Percentiles rank a stretch among this genome's conserved stretches.
phyloP scores from a whole-genome alignment of 331 rosid genomes.

The Saraca asoca region DNA sequence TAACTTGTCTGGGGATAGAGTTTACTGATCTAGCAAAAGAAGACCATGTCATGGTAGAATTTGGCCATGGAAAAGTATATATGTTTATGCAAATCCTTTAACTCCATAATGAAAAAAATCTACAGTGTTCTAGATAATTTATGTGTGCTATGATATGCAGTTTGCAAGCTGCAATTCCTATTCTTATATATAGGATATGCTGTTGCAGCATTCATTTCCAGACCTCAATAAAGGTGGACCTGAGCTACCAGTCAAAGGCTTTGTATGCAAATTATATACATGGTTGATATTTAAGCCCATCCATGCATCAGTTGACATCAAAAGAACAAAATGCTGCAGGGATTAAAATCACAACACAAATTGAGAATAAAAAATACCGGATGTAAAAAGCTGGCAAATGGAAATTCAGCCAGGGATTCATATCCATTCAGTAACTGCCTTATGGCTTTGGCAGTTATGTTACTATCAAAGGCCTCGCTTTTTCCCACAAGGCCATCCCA shows the following conservation, averaged over 20 bases:
- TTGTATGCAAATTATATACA: not conserved
- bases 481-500: constrained; percentile 56
- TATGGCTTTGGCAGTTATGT: constrained; percentile 42
- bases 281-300: constrained; percentile 16
- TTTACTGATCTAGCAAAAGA: constrained; percentile 23
- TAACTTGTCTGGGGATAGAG: constrained; percentile 17
- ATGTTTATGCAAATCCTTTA: not conserved
- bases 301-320: constrained; percentile 15
- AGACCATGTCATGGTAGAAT: constrained; percentile 5
- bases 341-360: constrained; percentile 32
- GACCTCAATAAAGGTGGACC: not conserved
- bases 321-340: constrained; percentile 11
- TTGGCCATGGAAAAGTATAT: constrained; percentile 7
- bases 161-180: not conserved
- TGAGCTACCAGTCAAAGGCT: no score
- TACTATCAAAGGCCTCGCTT: constrained; percentile 40
- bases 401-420: constrained; percentile 93
- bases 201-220: not conserved
- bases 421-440: constrained; percentile 61
- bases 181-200: not conserved
- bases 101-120: not conserved
- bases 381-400: constrained; percentile 79
- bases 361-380: constrained; percentile 56
- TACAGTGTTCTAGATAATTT: not conserved
- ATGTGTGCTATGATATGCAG: not conserved